phyloP scores from a whole-genome alignment of 2,329 filamentous ascomycete genomes.

The Xylaria multiplex region DNA sequence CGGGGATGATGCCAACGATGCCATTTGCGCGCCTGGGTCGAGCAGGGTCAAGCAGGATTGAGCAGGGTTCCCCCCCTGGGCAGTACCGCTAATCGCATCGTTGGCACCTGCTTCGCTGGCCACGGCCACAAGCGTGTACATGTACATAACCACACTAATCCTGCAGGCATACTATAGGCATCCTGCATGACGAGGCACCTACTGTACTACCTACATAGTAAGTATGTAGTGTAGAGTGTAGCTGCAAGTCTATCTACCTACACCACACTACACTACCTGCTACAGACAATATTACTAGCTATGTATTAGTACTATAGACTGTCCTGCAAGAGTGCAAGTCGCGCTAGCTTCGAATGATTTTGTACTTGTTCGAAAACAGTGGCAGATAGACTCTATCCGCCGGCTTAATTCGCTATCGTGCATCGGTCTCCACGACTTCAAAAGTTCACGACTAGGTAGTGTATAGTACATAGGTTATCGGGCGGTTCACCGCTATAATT shows the following conservation, averaged over 20 bases:
- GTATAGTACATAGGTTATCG: too few species aligned
- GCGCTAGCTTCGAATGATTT: too few species aligned
- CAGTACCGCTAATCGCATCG: slow-evolving; percentile 31
- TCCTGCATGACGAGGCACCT: too few species aligned
- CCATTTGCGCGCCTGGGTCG: slow-evolving; percentile 41
- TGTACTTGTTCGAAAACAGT: slow-evolving; percentile 22
- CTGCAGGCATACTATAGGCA: too few species aligned
- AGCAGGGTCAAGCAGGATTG: slow-evolving; percentile 27
- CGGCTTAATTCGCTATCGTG: slow-evolving; percentile 33
- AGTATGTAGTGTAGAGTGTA: too few species aligned
- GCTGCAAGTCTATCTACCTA: too few species aligned
- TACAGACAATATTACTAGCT: too few species aligned
- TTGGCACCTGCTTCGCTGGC: slow-evolving; percentile 39
- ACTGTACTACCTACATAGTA: too few species aligned
- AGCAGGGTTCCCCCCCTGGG: slow-evolving; percentile 20
- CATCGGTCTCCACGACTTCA: slow-evolving; percentile 12
- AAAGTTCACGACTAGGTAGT: slow-evolving; percentile 5
- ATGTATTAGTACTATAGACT: too few species aligned
- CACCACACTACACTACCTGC: not conserved
- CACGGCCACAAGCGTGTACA: slow-evolving; percentile 34
- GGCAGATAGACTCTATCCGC: slow-evolving; percentile 11
- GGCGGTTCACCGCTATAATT: slow-evolving; percentile 31
- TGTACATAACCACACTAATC: not conserved
- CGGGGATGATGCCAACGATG: slow-evolving; percentile 46
- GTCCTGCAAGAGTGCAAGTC: too few species aligned